phyloP scores from a whole-genome alignment of 225 moss, liverwort and hornwort species.

The Straminergon stramineum region DNA sequence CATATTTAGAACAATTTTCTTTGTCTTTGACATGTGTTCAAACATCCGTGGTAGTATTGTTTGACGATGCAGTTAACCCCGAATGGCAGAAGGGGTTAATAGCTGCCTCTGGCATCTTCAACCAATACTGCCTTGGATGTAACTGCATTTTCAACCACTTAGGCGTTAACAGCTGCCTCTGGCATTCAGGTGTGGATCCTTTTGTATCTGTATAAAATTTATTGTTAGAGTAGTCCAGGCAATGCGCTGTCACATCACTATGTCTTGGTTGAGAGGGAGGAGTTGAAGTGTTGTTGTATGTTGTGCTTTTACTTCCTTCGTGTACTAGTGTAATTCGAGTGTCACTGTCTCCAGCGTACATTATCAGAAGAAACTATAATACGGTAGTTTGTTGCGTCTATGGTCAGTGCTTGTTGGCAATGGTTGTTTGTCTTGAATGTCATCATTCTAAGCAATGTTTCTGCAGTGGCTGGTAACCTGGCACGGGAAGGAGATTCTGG shows the following conservation, averaged over 20 bases:
- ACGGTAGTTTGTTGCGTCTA: not conserved
- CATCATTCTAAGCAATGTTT: not conserved
- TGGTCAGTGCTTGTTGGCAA: not conserved
- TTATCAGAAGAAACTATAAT: not conserved
- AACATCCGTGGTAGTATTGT: not conserved
- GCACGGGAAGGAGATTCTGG: conserved; percentile 62
- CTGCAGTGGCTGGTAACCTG: conserved; percentile 62
- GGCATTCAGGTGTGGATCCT: not conserved
- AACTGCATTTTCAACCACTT: not conserved
- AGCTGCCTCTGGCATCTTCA: not conserved
- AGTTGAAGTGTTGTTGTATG: not conserved
- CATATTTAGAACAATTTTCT: not conserved
- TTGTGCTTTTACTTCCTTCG: not conserved
- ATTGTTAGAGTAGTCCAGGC: not conserved
- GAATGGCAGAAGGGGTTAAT: not conserved
- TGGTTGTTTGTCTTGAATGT: not conserved
- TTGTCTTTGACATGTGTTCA: not conserved
- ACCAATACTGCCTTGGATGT: not conserved
- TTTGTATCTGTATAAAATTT: not conserved
- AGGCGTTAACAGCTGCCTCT: not conserved
- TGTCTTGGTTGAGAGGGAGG: not conserved
- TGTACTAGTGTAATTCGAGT: not conserved
- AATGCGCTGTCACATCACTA: not conserved
- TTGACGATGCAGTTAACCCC: not conserved
- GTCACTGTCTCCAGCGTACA: not conserved